A percentile compares a stretch with the other conserved stretches of the same genome.
These are phyloP conservation scores for Echium plantagineum DNA, from an alignment of 257 asterid species.

Conservation along the genomic window DNA sequence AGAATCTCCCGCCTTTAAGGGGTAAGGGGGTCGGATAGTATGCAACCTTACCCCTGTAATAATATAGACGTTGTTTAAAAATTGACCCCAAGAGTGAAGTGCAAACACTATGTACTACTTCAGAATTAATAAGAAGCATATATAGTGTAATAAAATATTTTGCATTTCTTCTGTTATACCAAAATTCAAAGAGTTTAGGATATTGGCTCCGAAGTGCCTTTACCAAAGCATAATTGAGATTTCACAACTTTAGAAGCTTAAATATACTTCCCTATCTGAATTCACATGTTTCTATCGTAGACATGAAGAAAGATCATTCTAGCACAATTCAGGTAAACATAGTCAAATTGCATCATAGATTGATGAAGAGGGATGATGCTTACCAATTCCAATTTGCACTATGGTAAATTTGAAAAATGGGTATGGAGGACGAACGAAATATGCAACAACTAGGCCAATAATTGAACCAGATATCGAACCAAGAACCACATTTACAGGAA, in stretches of 20 bases:
- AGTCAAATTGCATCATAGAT: not conserved
- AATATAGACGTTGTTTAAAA: too few relatives aligned
- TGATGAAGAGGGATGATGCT: slow-evolving; percentile 3
- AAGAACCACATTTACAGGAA: slow-evolving; percentile 78
- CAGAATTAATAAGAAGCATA: too few relatives aligned
- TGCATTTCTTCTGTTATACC: too few relatives aligned
- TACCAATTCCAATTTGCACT: slow-evolving; percentile 89
- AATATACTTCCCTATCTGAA: not conserved
- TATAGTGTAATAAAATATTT: too few relatives aligned
- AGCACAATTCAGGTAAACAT: not conserved
- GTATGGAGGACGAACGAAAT: slow-evolving; percentile 61
- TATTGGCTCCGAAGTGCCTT: not conserved
- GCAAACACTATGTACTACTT: too few relatives aligned
- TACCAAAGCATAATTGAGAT: not conserved
- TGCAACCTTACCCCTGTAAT: too few relatives aligned
- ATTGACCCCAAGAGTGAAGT: too few relatives aligned
- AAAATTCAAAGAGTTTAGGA: too few relatives aligned
- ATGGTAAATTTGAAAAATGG: slow-evolving; percentile 88
- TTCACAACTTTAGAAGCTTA: not conserved
- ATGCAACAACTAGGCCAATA: slow-evolving; percentile 72
- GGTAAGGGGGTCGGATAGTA: too few relatives aligned
- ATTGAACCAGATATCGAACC: slow-evolving; percentile 79
- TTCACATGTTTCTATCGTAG: not conserved
- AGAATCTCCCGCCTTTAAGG: too few relatives aligned
- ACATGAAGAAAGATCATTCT: not conserved